Base-by-base conservation (phyloP, 1,284 basidiomycete genomes). In the Microstroma glucosiphilum region DNA sequence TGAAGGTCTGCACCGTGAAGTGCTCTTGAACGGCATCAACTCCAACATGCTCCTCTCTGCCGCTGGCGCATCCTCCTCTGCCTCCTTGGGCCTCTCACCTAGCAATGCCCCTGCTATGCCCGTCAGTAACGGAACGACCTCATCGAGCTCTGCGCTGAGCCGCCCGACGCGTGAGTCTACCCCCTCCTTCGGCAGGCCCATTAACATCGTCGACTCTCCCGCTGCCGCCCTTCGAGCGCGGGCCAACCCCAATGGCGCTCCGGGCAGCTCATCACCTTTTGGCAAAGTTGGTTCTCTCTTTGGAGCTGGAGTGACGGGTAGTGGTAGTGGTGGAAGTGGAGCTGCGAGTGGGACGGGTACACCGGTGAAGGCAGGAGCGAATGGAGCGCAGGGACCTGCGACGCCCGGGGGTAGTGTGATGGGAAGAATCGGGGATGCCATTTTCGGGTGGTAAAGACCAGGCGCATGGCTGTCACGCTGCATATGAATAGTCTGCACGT, bases 371-470 rank as follows among this genome's bases (percentile, higher is more conserved):
- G 26, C 30, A 37, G 30, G 30, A 9, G 30, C 58, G 1, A 49
- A 19, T 42, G 19, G n/a, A 25, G 25, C 55, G 37, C 23, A 43
- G n/a, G n/a, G 41, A 19, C n/a, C 37, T 42, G 37, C 58, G 41
- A 40, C 21, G 30, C 51, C 49, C 56, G n/a, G n/a, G 19, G 21
- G 19, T 13, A n/a, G 59, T 19, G 56, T 60, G 2, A 60, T 55
- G 56, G 49, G 53, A 21, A 57, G 54, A 7, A 56, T 60, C 7
- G 59, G 56, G 19, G 56, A 60, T 56, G 59, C 59, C 40, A 60
- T 60, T 53, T 60, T 60, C n/a, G 59, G 59, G 17, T 60, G 59
- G 59, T 60, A 37, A 56, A 6, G 43, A 15, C 15, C 6, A 17
- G 12, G 43, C 21, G 43, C 43, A 37, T 3, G 30, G 9, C 3